These are phyloP conservation scores for Proliferodiscus dingleyae DNA, from an alignment of 2,329 filamentous ascomycete species.

Conservation along the genomic window DNA sequence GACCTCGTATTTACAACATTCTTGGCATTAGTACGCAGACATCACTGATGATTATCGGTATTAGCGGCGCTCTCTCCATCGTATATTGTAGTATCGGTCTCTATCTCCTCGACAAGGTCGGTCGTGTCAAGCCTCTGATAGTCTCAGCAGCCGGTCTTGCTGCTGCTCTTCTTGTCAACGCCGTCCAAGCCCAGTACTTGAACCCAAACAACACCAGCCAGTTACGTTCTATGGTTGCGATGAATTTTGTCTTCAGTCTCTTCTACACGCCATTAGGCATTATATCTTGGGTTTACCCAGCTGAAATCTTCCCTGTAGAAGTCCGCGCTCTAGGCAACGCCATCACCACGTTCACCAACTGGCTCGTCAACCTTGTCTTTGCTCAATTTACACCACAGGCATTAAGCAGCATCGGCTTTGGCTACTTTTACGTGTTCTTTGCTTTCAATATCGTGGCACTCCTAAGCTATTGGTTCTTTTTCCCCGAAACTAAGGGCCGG, in stretches of 20 bases:
- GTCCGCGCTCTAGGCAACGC: constrained; percentile 58
- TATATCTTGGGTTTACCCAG: constrained; percentile 51
- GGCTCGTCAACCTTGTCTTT: constrained; percentile 49
- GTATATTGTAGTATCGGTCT: too few relatives aligned
- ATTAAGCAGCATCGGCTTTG: constrained; percentile 46
- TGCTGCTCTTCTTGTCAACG: too few relatives aligned
- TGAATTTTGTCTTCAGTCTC: constrained; percentile 40
- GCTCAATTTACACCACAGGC: constrained; percentile 51
- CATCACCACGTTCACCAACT: constrained; percentile 51
- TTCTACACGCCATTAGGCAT: constrained; percentile 47
- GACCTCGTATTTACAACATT: too few relatives aligned
- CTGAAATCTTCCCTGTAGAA: constrained; percentile 54
- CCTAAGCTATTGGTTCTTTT: constrained; percentile 27
- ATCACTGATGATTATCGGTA: too few relatives aligned
- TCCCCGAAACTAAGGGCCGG: constrained; percentile 29
- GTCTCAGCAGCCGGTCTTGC: too few relatives aligned
- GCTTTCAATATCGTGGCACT: constrained; percentile 40
- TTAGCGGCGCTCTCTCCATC: too few relatives aligned
- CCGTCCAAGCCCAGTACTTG: too few relatives aligned
- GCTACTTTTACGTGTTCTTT: constrained; percentile 45
- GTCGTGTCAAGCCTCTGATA: too few relatives aligned
- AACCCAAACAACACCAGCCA: too few relatives aligned
- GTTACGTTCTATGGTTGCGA: too few relatives aligned
- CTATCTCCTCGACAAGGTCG: too few relatives aligned
- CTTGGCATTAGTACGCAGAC: too few relatives aligned